Evolutionary conservation across 2,329 filamentous ascomycete genomes (phyloP).

Genomic region (Exserohilum rostratum): DNA sequence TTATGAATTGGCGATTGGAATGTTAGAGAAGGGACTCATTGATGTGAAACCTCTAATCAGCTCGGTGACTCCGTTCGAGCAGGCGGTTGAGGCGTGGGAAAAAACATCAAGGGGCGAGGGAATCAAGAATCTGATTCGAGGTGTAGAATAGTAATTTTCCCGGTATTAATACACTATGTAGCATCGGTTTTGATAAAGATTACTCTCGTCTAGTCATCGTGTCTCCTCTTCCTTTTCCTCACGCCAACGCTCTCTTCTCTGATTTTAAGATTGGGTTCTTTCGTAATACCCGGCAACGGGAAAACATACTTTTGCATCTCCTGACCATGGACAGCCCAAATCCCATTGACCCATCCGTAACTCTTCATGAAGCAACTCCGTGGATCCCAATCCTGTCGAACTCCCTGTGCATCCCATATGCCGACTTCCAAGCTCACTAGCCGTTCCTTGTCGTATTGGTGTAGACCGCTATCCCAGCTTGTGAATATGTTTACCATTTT

Average conservation of each 20-base stretch:
- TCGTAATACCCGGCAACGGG: constrained; percentile 4
- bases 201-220: neutral
- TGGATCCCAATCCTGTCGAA: neutral
- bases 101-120: constrained; percentile 39
- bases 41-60: constrained; percentile 39
- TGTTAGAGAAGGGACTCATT: constrained; percentile 31
- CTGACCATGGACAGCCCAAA: constrained; percentile 13
- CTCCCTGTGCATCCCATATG: neutral
- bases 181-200: neutral
- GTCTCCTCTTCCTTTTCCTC: neutral
- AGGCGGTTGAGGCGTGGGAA: constrained; percentile 40
- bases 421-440: constrained; percentile 19
- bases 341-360: constrained; percentile 24
- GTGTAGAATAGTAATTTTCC: constrained; percentile 25
- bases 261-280: neutral
- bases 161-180: neutral
- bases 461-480: constrained; percentile 19
- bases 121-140: constrained; percentile 44
- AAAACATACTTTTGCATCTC: constrained; percentile 12
- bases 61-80: constrained; percentile 36
- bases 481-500: constrained; percentile 12
- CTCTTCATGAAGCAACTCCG: constrained; percentile 1
- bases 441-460: constrained; percentile 10
- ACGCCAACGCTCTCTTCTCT: neutral
- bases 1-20: constrained; percentile 37